These are phyloP conservation scores for Fusarium musae DNA, from an alignment of 2,329 filamentous ascomycete species.

Conservation along the genomic window DNA sequence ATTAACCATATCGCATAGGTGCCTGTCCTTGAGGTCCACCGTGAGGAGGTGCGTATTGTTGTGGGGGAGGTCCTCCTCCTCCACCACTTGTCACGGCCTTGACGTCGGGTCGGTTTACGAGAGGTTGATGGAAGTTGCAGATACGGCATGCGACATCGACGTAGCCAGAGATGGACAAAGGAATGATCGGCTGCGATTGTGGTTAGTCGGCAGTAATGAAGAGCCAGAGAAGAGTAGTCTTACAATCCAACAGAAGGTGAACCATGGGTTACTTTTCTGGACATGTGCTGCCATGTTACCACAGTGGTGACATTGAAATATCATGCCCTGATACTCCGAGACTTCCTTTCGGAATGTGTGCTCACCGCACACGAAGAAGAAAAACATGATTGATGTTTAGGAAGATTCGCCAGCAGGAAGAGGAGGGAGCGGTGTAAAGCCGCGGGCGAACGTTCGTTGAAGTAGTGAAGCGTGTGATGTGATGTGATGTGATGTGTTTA, in stretches of 20 bases:
- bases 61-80: conserved; percentile 51
- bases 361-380: conserved; percentile 71
- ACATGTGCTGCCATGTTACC: conserved; percentile 71
- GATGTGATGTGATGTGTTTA: conserved; percentile 1
- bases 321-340: conserved; percentile 69
- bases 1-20: conserved; percentile 47
- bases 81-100: conserved; percentile 61
- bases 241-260: conserved; percentile 82
- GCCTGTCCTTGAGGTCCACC: conserved; percentile 46
- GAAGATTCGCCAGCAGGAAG: not conserved
- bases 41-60: conserved; percentile 48
- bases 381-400: conserved; percentile 59
- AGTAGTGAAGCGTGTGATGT: not conserved
- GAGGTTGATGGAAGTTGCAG: conserved; percentile 79
- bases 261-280: conserved; percentile 75
- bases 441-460: not conserved
- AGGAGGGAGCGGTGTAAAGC: not conserved
- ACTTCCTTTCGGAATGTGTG: conserved; percentile 70
- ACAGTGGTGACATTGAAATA: conserved; percentile 74
- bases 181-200: conserved; percentile 70
- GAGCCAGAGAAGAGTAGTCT: conserved; percentile 41
- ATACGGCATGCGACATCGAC: conserved; percentile 78
- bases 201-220: conserved; percentile 27
- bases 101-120: conserved; percentile 67
- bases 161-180: conserved; percentile 74